Conservation (phyloP, 768 basidiomycete genomes). For the Mycena capillaripes region DNA sequence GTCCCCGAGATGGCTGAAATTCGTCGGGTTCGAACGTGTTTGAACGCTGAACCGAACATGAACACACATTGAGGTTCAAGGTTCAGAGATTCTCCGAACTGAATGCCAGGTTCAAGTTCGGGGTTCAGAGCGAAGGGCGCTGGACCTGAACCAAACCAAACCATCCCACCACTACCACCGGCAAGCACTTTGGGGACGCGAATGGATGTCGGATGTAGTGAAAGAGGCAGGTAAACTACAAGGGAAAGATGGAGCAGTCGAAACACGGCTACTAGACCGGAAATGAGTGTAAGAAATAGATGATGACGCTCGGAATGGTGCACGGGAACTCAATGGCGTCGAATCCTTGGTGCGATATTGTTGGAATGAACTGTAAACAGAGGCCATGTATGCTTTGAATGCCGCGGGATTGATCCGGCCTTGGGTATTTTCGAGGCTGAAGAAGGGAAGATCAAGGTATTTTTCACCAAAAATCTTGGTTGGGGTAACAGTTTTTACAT, state of each 20-base stretch:
- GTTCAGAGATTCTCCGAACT: too few species aligned
- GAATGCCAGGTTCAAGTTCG: too few species aligned
- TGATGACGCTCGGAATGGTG: slow-evolving; percentile 8
- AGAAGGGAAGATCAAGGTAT: slow-evolving; percentile 12
- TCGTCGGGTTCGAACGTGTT: too few species aligned
- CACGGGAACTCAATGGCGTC: background rate
- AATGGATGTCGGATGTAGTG: background rate
- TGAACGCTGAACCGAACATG: too few species aligned
- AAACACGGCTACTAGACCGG: background rate
- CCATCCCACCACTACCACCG: too few species aligned
- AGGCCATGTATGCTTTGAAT: slow-evolving; percentile 5
- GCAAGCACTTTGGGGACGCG: slow-evolving; percentile 4
- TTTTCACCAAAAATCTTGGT: slow-evolving; percentile 3
- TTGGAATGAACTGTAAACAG: background rate
- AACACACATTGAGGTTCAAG: too few species aligned
- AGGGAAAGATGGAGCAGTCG: slow-evolving; percentile 1
- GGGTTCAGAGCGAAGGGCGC: too few species aligned
- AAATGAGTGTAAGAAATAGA: background rate
- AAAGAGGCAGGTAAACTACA: background rate
- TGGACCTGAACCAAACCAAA: too few species aligned
- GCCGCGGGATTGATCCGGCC: background rate
- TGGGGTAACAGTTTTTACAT: too few species aligned
- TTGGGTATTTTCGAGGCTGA: slow-evolving; percentile 6
- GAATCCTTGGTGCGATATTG: background rate
- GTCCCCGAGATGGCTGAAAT: too few species aligned